A percentile compares a stretch with the other conserved stretches of the same genome.
phyloP scores from a whole-genome alignment of 805 yeast species.

The Monosporozyma aquatica region DNA sequence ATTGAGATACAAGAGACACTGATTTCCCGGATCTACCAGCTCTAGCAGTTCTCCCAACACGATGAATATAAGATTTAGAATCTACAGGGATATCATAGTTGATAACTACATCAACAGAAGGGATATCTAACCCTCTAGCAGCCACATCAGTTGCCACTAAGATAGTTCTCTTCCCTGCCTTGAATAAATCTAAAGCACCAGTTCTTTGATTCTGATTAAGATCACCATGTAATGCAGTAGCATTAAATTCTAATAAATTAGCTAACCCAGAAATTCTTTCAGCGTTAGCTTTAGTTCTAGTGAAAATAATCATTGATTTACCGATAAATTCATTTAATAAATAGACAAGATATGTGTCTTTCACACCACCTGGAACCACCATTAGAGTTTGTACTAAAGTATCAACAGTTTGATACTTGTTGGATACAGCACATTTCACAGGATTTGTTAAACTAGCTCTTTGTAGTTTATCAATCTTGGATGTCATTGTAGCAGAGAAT shows the following conservation, averaged over 20 bases:
- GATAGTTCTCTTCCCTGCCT: conserved; percentile 58
- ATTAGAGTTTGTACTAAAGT: conserved; percentile 82
- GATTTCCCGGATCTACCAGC: conserved; percentile 88
- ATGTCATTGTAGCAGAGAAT: conserved; percentile 96
- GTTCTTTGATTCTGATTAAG: conserved; percentile 74
- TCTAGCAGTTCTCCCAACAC: conserved; percentile 95
- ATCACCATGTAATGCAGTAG: conserved; percentile 93
- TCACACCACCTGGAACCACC: conserved; percentile 87
- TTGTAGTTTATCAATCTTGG: conserved; percentile 88
- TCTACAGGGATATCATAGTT: conserved; percentile 79
- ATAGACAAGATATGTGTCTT: conserved; percentile 79
- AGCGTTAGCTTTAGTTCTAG: conserved; percentile 91
- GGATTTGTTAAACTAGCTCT: conserved; percentile 86
- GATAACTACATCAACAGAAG: conserved; percentile 66
- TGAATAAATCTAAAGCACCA: conserved; percentile 73
- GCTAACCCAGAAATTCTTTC: conserved; percentile 81
- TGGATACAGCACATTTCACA: conserved; percentile 81
- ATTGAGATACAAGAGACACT: conserved; percentile 83
- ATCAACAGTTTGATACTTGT: conserved; percentile 86
- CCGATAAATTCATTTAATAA: conserved; percentile 76
- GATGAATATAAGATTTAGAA: conserved; percentile 73
- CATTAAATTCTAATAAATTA: conserved; percentile 73
- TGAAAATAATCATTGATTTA: conserved; percentile 79
- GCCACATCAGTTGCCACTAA: conserved; percentile 80
- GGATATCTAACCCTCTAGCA: conserved; percentile 83